phyloP scores from a whole-genome alignment of 1,284 basidiomycete species.

The Serendipita sp. region DNA sequence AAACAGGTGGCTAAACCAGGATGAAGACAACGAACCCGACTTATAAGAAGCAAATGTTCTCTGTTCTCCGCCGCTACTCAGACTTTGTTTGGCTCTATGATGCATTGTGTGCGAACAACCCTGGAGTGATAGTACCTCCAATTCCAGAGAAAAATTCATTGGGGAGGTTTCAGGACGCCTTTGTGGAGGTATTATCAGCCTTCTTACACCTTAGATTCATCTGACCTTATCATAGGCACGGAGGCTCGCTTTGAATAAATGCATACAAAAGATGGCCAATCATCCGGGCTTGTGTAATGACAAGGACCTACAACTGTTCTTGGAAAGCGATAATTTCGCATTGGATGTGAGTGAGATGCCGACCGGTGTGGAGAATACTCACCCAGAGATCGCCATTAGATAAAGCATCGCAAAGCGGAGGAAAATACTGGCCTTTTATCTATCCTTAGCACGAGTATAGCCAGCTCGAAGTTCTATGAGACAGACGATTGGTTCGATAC shows the following conservation, averaged over 20 bases:
- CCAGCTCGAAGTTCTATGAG: slow-evolving; percentile 81
- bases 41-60: slow-evolving; percentile 70
- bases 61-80: slow-evolving; percentile 86
- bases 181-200: slow-evolving; percentile 44
- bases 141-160: slow-evolving; percentile 92
- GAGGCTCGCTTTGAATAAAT: slow-evolving; percentile 72
- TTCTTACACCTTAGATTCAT: not conserved
- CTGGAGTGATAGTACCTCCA: slow-evolving; percentile 92
- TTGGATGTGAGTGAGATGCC: slow-evolving; percentile 46
- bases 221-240: slow-evolving; percentile 31
- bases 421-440: slow-evolving; percentile 68
- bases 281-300: slow-evolving; percentile 80
- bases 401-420: slow-evolving; percentile 74
- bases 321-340: slow-evolving; percentile 76
- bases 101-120: slow-evolving; percentile 79
- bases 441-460: slow-evolving; percentile 60
- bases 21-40: slow-evolving; percentile 66
- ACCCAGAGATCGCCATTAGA: slow-evolving; percentile 30
- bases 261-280: slow-evolving; percentile 74
- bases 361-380: not conserved
- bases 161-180: slow-evolving; percentile 78
- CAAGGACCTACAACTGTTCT: slow-evolving; percentile 69
- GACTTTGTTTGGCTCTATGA: slow-evolving; percentile 98
- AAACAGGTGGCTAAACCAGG: not conserved
- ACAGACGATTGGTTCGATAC: slow-evolving; percentile 96